Conservation (phyloP, 1,139 yeast species). For the Debaryomyces subglobosus region DNA sequence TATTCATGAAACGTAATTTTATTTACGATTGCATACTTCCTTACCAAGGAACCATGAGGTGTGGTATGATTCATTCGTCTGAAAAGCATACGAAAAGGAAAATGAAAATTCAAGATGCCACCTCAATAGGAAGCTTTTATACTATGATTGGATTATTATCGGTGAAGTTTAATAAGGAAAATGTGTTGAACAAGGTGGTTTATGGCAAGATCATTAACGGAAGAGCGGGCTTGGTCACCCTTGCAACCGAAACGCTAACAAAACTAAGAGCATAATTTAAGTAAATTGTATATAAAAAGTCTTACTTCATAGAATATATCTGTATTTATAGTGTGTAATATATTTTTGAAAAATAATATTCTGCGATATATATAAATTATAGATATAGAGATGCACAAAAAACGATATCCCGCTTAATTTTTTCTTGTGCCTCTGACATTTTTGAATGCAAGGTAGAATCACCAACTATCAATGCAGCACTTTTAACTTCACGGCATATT, state of each 20-base stretch:
- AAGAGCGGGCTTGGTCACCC: slow-evolving; percentile 25
- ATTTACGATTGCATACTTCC: slow-evolving; percentile 34
- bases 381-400: slow-evolving; percentile 94
- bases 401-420: slow-evolving; percentile 93
- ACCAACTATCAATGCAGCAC: slow-evolving; percentile 93
- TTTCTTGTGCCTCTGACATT: slow-evolving; percentile 91
- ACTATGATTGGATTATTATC: slow-evolving; percentile 42
- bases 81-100: slow-evolving; percentile 15
- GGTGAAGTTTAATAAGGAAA: slow-evolving; percentile 30
- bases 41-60: slow-evolving; percentile 30
- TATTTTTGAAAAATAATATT: background rate
- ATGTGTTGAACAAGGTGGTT: slow-evolving; percentile 29
- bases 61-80: slow-evolving; percentile 18
- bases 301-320: slow-evolving; percentile 2
- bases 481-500: slow-evolving; percentile 90
- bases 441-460: slow-evolving; percentile 85
- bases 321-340: slow-evolving; percentile 5
- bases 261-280: slow-evolving; percentile 2
- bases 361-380: slow-evolving; percentile 27
- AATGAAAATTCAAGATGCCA: slow-evolving; percentile 23
- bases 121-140: slow-evolving; percentile 42
- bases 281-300: background rate
- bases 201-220: slow-evolving; percentile 35
- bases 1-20: slow-evolving; percentile 37
- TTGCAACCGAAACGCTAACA: slow-evolving; percentile 17